These are phyloP conservation scores for Thermomyces lanuginosus DNA, from an alignment of 2,329 filamentous ascomycete species.

Conservation along the genomic window DNA sequence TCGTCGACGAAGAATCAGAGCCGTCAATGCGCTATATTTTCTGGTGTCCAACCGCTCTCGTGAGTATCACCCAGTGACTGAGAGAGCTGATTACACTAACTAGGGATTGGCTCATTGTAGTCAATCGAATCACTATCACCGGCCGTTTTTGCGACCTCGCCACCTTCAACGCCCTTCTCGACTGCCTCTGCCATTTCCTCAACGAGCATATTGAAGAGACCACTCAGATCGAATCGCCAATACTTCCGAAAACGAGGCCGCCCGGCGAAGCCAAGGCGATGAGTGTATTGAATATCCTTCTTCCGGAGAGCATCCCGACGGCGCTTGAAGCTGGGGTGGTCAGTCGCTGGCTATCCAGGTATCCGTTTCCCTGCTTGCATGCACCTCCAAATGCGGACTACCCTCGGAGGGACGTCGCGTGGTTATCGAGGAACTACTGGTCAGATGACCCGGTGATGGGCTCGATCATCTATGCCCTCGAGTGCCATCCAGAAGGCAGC, in stretches of 20 bases:
- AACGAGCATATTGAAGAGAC: constrained; percentile 22
- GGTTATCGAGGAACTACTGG: constrained; percentile 27
- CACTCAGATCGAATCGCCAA: constrained; percentile 19
- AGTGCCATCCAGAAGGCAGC: constrained; percentile 20
- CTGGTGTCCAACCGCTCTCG: constrained; percentile 25
- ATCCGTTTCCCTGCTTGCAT: constrained; percentile 46
- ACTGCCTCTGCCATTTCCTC: constrained; percentile 27
- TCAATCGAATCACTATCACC: constrained; percentile 21
- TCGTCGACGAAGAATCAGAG: constrained; percentile 21
- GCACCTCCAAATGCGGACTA: constrained; percentile 35
- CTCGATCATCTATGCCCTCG: constrained; percentile 25
- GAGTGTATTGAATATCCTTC: constrained; percentile 42
- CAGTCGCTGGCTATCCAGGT: constrained; percentile 56
- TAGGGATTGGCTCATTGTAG: constrained; percentile 9
- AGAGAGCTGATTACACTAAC: background rate
- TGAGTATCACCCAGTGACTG: constrained; percentile 10
- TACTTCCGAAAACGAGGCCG: constrained; percentile 25
- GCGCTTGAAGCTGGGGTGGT: constrained; percentile 49
- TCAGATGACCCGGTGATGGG: constrained; percentile 29
- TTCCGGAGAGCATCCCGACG: constrained; percentile 42
- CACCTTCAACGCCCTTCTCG: constrained; percentile 24
- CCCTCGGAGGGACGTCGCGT: constrained; percentile 23
- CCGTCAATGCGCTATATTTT: constrained; percentile 29
- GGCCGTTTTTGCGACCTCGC: constrained; percentile 18
- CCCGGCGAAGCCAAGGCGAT: constrained; percentile 28